phyloP scores from a whole-genome alignment of 768 basidiomycete genomes.

The Rickenella mellea region DNA sequence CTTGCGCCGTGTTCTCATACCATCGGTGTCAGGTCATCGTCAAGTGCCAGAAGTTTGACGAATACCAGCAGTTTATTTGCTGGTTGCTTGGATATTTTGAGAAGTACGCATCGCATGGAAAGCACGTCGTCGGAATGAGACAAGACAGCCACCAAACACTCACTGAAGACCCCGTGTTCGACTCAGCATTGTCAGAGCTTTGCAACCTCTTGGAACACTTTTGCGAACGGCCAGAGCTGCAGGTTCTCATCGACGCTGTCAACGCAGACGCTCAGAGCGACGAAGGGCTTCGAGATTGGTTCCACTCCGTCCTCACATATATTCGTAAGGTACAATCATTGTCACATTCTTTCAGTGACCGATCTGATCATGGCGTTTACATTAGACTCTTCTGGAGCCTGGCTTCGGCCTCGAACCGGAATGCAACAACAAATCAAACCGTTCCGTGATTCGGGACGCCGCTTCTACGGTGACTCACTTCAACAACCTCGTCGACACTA shows the following conservation, averaged over 20 bases:
- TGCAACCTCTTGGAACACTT: constrained; percentile 86
- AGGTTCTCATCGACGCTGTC: constrained; percentile 59
- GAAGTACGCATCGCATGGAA: constrained; percentile 50
- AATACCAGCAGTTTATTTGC: constrained; percentile 75
- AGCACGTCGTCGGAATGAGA: constrained; percentile 24
- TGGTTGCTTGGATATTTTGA: constrained; percentile 62
- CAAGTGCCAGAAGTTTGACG: constrained; percentile 86
- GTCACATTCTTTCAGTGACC: background rate
- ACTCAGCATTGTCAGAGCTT: constrained; percentile 49
- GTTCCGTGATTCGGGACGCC: constrained; percentile 62
- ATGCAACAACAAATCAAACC: constrained; percentile 52
- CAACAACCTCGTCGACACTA: constrained; percentile 63
- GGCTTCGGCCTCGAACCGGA: constrained; percentile 81
- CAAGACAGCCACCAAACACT: constrained; percentile 21
- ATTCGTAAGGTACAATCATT: constrained; percentile 47
- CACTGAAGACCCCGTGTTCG: constrained; percentile 38
- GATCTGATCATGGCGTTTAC: background rate
- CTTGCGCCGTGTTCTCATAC: background rate
- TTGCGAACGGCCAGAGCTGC: constrained; percentile 63
- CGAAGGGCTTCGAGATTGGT: constrained; percentile 67
- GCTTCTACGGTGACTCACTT: constrained; percentile 78
- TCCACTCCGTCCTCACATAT: constrained; percentile 49
- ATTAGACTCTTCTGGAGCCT: constrained; percentile 61
- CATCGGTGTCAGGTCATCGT: constrained; percentile 50
- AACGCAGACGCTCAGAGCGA: constrained; percentile 68